These are phyloP conservation scores for Saturnispora halmiae DNA, from an alignment of 805 yeast genomes.

Conservation along the genomic window DNA sequence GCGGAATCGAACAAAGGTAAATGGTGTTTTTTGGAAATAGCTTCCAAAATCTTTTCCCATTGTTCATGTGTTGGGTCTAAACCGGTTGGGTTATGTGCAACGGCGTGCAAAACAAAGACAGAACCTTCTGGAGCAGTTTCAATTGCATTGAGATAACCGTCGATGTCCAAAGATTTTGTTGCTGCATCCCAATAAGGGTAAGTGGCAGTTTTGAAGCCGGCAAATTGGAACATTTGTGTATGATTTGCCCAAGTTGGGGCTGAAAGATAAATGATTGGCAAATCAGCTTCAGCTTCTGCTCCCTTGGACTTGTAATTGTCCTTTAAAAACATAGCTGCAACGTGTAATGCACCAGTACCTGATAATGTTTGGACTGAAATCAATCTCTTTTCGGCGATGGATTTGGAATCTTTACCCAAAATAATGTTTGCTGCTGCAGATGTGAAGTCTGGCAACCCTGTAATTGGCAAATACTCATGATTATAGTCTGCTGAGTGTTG, in stretches of 20 bases:
- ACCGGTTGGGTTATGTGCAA: constrained; percentile 98
- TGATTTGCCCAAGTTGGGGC: constrained; percentile 99
- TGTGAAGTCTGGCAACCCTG: constrained; percentile 64
- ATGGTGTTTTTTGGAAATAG: constrained; percentile 52
- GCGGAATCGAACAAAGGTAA: constrained; percentile 88
- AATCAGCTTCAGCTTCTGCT: constrained; percentile 21
- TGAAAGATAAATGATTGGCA: constrained; percentile 55
- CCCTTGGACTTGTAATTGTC: constrained; percentile 33
- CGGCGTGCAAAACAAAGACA: constrained; percentile 77
- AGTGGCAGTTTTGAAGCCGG: constrained; percentile 55
- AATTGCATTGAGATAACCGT: constrained; percentile 58
- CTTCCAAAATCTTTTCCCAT: constrained; percentile 66
- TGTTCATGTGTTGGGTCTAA: constrained; percentile 80
- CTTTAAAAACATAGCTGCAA: constrained; percentile 66
- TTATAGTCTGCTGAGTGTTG: constrained; percentile 52
- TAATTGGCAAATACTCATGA: constrained; percentile 84
- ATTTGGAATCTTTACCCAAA: constrained; percentile 51
- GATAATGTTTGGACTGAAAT: constrained; percentile 70
- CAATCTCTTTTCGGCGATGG: constrained; percentile 38
- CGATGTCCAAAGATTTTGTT: constrained; percentile 61
- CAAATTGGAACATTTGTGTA: constrained; percentile 63
- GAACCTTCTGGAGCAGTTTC: constrained; percentile 66
- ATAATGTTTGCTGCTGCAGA: constrained; percentile 65
- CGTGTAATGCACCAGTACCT: constrained; percentile 87
- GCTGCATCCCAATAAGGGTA: constrained; percentile 84